Percentiles rank a stretch among this genome's conserved stretches.
Conservation (phyloP, 305 asterid genomes). For the Solanum chacoense region DNA sequence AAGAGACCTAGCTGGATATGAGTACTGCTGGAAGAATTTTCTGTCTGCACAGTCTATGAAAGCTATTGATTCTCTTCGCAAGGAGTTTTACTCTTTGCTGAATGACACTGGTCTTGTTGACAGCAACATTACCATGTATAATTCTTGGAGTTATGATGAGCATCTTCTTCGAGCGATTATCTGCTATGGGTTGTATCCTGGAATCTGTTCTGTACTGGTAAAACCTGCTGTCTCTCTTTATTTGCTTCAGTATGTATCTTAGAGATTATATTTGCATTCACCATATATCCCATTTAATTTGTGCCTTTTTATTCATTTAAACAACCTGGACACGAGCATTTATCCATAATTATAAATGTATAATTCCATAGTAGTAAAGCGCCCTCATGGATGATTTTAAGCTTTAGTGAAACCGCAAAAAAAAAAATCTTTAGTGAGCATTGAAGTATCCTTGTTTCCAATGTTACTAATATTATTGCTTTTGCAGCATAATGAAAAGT, state of each 20-base stretch:
- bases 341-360: background rate
- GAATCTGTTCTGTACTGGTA: conserved; percentile 92
- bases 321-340: background rate
- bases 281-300: background rate
- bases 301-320: background rate
- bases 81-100: conserved; percentile 72
- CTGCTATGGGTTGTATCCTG: conserved; percentile 91
- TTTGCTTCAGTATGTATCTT: background rate
- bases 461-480: conserved; percentile 2
- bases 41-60: conserved; percentile 81
- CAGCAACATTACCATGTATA: conserved; percentile 56
- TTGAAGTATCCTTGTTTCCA: background rate
- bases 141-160: conserved; percentile 80
- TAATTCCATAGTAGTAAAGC: background rate
- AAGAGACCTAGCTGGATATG: conserved; percentile 48
- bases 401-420: background rate
- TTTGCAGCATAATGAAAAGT: conserved; percentile 77
- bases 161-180: conserved; percentile 75
- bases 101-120: conserved; percentile 81
- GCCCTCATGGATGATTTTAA: background rate
- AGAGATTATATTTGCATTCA: background rate
- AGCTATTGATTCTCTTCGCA: conserved; percentile 85
- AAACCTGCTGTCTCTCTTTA: conserved; percentile 13
- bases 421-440: rapidly evolving
- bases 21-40: conserved; percentile 94